phyloP scores from a whole-genome alignment of 495 filamentous ascomycete genomes.

The Daldinia concentrica region DNA sequence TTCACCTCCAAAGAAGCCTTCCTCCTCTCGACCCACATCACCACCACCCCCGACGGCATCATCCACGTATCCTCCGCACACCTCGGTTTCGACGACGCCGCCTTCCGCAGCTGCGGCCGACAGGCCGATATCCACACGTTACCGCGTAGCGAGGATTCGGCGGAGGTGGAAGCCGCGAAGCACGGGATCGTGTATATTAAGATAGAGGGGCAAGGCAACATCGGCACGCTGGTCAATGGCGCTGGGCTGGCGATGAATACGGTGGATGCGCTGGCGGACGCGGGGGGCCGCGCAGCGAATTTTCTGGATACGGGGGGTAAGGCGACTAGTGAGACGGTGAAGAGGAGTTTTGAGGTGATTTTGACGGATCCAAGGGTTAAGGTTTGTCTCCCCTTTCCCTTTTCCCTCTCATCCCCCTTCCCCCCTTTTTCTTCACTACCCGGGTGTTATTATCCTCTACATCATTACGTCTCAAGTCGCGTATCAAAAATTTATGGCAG shows the following conservation, averaged over 20 bases:
- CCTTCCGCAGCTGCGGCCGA: slow-evolving; percentile 70
- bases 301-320: slow-evolving; percentile 94
- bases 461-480: neutral
- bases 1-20: slow-evolving; percentile 77
- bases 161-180: slow-evolving; percentile 63
- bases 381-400: slow-evolving; percentile 30
- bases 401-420: slow-evolving; percentile 32
- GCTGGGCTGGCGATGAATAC: slow-evolving; percentile 95
- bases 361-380: slow-evolving; percentile 75
- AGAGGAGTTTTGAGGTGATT: slow-evolving; percentile 76
- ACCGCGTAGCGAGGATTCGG: slow-evolving; percentile 60
- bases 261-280: slow-evolving; percentile 75
- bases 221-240: slow-evolving; percentile 85
- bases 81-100: slow-evolving; percentile 83
- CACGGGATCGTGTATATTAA: slow-evolving; percentile 79
- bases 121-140: slow-evolving; percentile 71
- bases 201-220: slow-evolving; percentile 48
- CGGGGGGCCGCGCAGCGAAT: slow-evolving; percentile 74
- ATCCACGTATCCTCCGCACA: slow-evolving; percentile 55
- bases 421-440: neutral
- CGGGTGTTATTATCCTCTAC: neutral
- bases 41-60: slow-evolving; percentile 53
- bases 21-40: slow-evolving; percentile 61
- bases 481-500: neutral
- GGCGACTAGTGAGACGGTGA: slow-evolving; percentile 85